Conservation (phyloP, 164 flowering plant genomes). For the Saururus chinensis region DNA sequence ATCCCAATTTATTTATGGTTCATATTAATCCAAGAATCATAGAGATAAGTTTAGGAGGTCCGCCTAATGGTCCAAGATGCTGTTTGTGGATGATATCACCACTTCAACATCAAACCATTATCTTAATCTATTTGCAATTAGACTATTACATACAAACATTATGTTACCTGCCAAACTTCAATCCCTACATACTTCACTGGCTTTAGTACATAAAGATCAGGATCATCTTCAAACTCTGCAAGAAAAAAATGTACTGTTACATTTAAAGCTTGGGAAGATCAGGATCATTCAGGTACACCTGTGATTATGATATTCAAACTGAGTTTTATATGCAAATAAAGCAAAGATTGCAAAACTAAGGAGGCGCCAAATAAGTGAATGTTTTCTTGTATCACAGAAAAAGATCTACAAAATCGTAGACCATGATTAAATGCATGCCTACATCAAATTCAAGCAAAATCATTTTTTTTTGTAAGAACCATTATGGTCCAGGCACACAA, state of each 20-base stretch:
- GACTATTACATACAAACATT: background rate
- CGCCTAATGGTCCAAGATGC: background rate
- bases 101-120: background rate
- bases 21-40: background rate
- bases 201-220: constrained; percentile 82
- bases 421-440: too few species aligned
- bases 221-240: constrained; percentile 93
- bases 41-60: background rate
- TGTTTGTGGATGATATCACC: background rate
- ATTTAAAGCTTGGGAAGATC: background rate
- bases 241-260: background rate
- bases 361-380: too few species aligned
- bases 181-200: constrained; percentile 77
- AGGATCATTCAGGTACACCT: too few species aligned
- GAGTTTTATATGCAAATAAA: too few species aligned
- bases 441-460: too few species aligned
- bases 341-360: too few species aligned
- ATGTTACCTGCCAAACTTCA: constrained; percentile 77
- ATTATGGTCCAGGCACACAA: too few species aligned
- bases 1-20: background rate
- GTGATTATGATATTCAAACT: too few species aligned
- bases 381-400: too few species aligned
- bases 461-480: too few species aligned
- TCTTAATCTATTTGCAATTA: too few species aligned
- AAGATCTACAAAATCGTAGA: too few species aligned